Evolutionary conservation across 2,329 filamentous ascomycete genomes (phyloP).

Genomic region (Trichoderma semiorbis): DNA sequence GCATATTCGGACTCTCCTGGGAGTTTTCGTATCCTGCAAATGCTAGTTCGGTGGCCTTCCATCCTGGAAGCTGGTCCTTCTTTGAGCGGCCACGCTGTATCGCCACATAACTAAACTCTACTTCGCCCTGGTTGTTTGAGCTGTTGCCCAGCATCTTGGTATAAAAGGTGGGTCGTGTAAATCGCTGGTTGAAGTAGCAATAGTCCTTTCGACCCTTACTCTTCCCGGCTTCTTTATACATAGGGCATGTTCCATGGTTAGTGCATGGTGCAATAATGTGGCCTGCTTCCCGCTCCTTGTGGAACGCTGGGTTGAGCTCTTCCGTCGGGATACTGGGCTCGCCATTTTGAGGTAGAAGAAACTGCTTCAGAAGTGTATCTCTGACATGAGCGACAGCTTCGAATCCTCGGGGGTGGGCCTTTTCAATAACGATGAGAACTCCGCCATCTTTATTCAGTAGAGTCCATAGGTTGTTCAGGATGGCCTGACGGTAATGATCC

Average conservation of each 20-base stretch:
- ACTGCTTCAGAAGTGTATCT: slow-evolving; percentile 70
- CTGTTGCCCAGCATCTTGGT: slow-evolving; percentile 68
- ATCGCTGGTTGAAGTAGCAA: slow-evolving; percentile 88
- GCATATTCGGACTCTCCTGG: slow-evolving; percentile 47
- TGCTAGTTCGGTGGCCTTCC: slow-evolving; percentile 59
- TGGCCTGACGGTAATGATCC: slow-evolving; percentile 70
- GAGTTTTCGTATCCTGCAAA: slow-evolving; percentile 68
- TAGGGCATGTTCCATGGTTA: slow-evolving; percentile 82
- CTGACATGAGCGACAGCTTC: slow-evolving; percentile 86
- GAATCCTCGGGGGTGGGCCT: slow-evolving; percentile 86
- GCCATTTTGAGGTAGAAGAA: slow-evolving; percentile 55
- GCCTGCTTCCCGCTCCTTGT: slow-evolving; percentile 52
- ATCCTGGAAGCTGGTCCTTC: slow-evolving; percentile 41
- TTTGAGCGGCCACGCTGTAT: slow-evolving; percentile 67
- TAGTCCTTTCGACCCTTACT: slow-evolving; percentile 77
- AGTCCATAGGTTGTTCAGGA: slow-evolving; percentile 86
- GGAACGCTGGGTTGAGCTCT: slow-evolving; percentile 38
- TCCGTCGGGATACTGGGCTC: slow-evolving; percentile 33
- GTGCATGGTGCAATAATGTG: slow-evolving; percentile 77
- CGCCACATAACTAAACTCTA: slow-evolving; percentile 85
- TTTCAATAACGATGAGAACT: slow-evolving; percentile 82
- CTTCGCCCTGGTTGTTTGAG: slow-evolving; percentile 80
- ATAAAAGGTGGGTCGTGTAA: slow-evolving; percentile 77
- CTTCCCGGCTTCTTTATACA: slow-evolving; percentile 73
- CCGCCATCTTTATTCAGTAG: slow-evolving; percentile 81